Evolutionary conservation across 2,329 filamentous ascomycete genomes (phyloP).

Genomic region (Phialophora macrospora): DNA sequence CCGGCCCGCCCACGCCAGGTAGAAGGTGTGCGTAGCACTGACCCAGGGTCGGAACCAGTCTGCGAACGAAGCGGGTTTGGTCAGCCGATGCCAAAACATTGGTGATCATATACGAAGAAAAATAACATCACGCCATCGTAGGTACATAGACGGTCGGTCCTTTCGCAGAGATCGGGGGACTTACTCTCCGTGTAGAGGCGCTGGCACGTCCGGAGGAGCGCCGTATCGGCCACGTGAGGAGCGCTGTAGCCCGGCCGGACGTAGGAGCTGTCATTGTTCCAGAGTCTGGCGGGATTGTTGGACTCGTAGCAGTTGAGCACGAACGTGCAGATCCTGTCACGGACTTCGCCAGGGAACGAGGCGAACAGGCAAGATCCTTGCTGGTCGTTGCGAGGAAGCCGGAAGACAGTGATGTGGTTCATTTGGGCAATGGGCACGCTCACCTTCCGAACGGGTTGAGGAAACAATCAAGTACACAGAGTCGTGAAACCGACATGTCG

Average conservation of each 20-base stretch:
- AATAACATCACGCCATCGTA: too few relatives aligned
- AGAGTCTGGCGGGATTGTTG: not conserved
- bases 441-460: too few relatives aligned
- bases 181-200: slow-evolving; percentile 48
- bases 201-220: slow-evolving; percentile 53
- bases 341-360: not conserved
- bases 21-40: slow-evolving; percentile 49
- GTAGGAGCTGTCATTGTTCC: slow-evolving; percentile 1
- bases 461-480: too few relatives aligned
- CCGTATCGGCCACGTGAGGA: slow-evolving; percentile 45
- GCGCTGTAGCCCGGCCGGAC: slow-evolving; percentile 50
- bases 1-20: slow-evolving; percentile 43
- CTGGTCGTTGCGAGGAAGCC: not conserved
- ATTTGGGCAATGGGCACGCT: not conserved
- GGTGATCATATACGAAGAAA: too few relatives aligned
- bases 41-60: slow-evolving; percentile 52
- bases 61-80: not conserved
- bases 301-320: slow-evolving; percentile 1
- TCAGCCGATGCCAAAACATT: not conserved
- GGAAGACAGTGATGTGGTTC: not conserved
- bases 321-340: slow-evolving; percentile 1
- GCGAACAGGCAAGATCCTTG: not conserved
- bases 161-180: not conserved
- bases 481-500: not conserved
- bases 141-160: too few relatives aligned